Evolutionary conservation across 176 grass and related monocot genomes (phyloP).

Genomic region (Poa annua): DNA sequence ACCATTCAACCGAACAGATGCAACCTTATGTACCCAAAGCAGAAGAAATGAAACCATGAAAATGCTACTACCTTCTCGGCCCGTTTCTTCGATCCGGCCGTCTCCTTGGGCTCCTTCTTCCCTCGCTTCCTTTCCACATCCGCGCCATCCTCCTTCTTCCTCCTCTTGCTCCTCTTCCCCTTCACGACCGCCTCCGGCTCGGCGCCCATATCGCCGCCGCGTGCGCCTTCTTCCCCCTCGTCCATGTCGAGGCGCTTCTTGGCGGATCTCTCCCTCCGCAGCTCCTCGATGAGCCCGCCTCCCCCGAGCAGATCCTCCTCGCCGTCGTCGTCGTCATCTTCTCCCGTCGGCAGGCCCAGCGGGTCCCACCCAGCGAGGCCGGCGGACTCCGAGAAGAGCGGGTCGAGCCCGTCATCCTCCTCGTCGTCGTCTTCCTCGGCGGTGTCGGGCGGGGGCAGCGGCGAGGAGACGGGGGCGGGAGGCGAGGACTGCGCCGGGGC

Average conservation of each 20-base stretch:
- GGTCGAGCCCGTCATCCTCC: constrained; percentile 58
- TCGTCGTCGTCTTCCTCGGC: constrained; percentile 20
- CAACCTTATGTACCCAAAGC: not conserved
- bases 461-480: constrained; percentile 20
- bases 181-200: constrained; percentile 23
- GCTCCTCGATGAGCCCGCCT: constrained; percentile 65
- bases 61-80: constrained; percentile 62
- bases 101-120: constrained; percentile 55
- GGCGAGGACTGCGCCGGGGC: constrained; percentile 12
- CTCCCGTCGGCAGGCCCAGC: constrained; percentile 31
- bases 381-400: constrained; percentile 51
- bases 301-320: constrained; percentile 51
- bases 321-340: not conserved
- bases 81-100: constrained; percentile 53
- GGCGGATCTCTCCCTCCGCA: constrained; percentile 61
- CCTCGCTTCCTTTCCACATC: not conserved
- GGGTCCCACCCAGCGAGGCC: constrained; percentile 36
- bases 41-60: not conserved
- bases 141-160: constrained; percentile 47
- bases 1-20: not conserved
- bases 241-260: constrained; percentile 85
- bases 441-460: constrained; percentile 26
- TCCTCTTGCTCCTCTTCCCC: constrained; percentile 66
- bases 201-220: not conserved
- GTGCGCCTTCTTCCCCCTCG: constrained; percentile 36